phyloP scores from a whole-genome alignment of 306 rosid genomes.

The Boehmeria nivea region DNA sequence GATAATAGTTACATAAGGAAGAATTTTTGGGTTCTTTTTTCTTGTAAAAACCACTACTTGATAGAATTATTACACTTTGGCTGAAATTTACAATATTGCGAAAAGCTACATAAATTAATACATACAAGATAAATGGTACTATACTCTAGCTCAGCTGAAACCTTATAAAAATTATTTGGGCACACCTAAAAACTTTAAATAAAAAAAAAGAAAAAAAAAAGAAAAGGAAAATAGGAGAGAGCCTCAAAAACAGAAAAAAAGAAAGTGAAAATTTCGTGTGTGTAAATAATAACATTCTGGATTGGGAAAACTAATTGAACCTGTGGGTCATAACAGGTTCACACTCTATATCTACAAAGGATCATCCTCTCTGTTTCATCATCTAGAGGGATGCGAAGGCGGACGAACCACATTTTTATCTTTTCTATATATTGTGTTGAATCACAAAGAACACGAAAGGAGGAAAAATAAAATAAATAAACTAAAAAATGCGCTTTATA shows the following conservation, averaged over 20 bases:
- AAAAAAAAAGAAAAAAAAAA: no score
- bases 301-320: constrained; percentile 13
- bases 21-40: no score
- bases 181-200: not conserved
- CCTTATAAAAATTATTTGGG: not conserved
- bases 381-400: constrained; percentile 37
- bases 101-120: no score
- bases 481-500: constrained; percentile 40
- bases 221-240: no score
- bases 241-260: no score
- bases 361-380: constrained; percentile 42
- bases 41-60: no score
- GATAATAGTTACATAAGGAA: no score
- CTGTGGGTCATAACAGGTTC: constrained; percentile 15
- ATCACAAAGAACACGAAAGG: constrained; percentile 42
- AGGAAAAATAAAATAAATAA: constrained; percentile 10
- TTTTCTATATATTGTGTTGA: constrained; percentile 77
- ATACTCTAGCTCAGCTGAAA: no score
- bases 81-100: no score
- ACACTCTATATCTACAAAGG: constrained; percentile 59
- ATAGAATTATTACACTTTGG: no score
- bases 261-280: not conserved
- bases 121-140: no score
- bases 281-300: not conserved
- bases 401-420: constrained; percentile 46